Evolutionary conservation across 768 basidiomycete species (phyloP).

Genomic region (Agaricus blazei): DNA sequence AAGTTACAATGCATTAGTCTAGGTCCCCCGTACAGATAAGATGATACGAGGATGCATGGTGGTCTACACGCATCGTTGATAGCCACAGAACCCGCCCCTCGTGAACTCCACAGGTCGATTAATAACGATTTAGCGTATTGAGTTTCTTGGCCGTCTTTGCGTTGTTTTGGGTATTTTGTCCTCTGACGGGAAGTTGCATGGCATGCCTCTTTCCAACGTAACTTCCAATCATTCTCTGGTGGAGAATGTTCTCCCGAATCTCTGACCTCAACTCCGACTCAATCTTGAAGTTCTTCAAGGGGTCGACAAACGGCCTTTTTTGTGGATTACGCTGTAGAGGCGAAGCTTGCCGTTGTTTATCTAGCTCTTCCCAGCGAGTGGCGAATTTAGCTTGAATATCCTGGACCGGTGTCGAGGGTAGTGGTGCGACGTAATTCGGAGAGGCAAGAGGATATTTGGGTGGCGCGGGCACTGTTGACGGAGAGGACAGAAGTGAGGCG

Average conservation of each 20-base stretch:
- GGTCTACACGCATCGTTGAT: too few species aligned
- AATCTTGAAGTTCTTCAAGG: slow-evolving; percentile 70
- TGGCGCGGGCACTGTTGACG: slow-evolving; percentile 65
- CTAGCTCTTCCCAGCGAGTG: slow-evolving; percentile 18
- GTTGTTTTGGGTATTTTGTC: slow-evolving; percentile 89
- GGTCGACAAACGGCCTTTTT: slow-evolving; percentile 38
- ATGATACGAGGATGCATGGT: too few species aligned
- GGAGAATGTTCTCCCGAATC: slow-evolving; percentile 87
- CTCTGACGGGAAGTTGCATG: slow-evolving; percentile 89
- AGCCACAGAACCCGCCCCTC: neutral
- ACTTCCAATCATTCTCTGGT: slow-evolving; percentile 90
- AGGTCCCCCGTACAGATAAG: too few species aligned
- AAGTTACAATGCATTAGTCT: too few species aligned
- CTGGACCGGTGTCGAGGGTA: slow-evolving; percentile 32
- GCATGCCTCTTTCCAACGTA: slow-evolving; percentile 92
- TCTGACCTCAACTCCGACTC: slow-evolving; percentile 83
- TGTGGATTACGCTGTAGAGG: slow-evolving; percentile 19
- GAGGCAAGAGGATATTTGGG: slow-evolving; percentile 64
- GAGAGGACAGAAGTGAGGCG: slow-evolving; percentile 92
- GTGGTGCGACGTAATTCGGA: slow-evolving; percentile 43
- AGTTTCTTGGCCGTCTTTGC: slow-evolving; percentile 87
- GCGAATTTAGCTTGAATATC: slow-evolving; percentile 37
- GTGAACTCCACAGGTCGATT: neutral
- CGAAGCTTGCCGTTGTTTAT: slow-evolving; percentile 25
- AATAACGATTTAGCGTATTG: slow-evolving; percentile 72